Evolutionary conservation across 2,329 filamentous ascomycete species (phyloP).

Genomic region (Claviceps sp.): DNA sequence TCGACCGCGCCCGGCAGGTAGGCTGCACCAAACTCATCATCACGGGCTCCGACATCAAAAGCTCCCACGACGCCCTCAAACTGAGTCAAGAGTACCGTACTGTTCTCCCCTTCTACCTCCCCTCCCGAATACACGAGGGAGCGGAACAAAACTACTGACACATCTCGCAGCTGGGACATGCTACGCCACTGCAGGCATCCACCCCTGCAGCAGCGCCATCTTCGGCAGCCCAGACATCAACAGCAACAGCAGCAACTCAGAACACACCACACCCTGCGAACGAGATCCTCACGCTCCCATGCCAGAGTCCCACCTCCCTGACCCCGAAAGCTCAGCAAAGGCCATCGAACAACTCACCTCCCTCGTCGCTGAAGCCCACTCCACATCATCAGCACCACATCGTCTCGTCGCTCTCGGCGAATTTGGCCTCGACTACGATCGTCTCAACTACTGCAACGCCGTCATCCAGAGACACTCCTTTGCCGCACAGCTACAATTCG

Average conservation of each 20-base stretch:
- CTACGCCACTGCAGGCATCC: constrained; percentile 85
- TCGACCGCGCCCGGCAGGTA: constrained; percentile 62
- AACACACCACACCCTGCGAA: constrained; percentile 35
- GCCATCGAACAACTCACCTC: constrained; percentile 47
- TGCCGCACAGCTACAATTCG: constrained; percentile 66
- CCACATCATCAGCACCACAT: constrained; percentile 19
- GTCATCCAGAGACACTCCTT: constrained; percentile 78
- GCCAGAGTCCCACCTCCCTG: constrained; percentile 34
- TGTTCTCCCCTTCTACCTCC: background rate
- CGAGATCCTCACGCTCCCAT: constrained; percentile 34
- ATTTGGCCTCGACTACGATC: constrained; percentile 92
- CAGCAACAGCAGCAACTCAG: constrained; percentile 28
- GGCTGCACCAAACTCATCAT: constrained; percentile 87
- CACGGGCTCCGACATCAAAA: constrained; percentile 75
- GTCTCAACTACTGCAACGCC: constrained; percentile 68
- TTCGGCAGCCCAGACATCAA: constrained; percentile 48
- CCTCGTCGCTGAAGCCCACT: constrained; percentile 48
- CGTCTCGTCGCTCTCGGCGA: constrained; percentile 74
- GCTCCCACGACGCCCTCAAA: constrained; percentile 60
- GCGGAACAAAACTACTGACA: background rate
- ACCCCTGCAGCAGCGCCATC: constrained; percentile 74
- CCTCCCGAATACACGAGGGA: background rate
- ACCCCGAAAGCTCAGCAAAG: constrained; percentile 27
- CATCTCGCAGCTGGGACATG: constrained; percentile 53
- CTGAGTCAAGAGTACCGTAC: constrained; percentile 63